phyloP scores from a whole-genome alignment of 106 monocot genomes.

The Dendrobium officinale region DNA sequence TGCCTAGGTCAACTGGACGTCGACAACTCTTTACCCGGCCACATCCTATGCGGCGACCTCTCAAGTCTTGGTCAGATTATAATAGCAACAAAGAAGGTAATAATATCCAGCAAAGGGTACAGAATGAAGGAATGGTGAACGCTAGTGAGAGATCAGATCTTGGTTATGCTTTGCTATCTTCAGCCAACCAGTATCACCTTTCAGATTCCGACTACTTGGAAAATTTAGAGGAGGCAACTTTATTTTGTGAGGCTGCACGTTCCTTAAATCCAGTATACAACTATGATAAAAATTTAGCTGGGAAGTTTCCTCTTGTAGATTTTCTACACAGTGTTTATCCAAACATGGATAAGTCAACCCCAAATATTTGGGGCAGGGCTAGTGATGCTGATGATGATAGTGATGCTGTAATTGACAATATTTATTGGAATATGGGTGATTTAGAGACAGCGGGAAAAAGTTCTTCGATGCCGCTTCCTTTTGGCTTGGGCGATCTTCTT shows the following conservation, averaged over 20 bases:
- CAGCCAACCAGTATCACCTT: slow-evolving; percentile 12
- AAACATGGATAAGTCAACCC: slow-evolving; percentile 4
- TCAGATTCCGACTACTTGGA: slow-evolving; percentile 40
- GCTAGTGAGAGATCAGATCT: slow-evolving; percentile 8
- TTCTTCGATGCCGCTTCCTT: slow-evolving; percentile 12
- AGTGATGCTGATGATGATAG: not conserved
- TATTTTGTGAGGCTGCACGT: slow-evolving; percentile 54
- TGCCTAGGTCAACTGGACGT: slow-evolving; percentile 67
- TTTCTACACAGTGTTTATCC: not conserved
- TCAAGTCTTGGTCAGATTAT: slow-evolving; percentile 11
- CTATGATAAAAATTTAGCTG: slow-evolving; percentile 13
- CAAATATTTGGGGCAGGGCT: not conserved
- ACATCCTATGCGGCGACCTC: slow-evolving; percentile 62
- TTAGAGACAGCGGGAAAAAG: slow-evolving; percentile 2
- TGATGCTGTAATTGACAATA: not conserved
- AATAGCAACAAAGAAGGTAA: slow-evolving; percentile 10
- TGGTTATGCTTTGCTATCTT: slow-evolving; percentile 8
- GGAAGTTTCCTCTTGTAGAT: slow-evolving; percentile 4
- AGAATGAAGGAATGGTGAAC: slow-evolving; percentile 7
- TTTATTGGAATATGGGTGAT: slow-evolving; percentile 4
- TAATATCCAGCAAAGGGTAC: slow-evolving; percentile 1
- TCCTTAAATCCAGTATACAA: slow-evolving; percentile 57
- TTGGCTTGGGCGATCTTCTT: slow-evolving; percentile 45
- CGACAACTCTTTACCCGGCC: slow-evolving; percentile 73
- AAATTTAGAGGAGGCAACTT: slow-evolving; percentile 59